phyloP scores from a whole-genome alignment of 495 filamentous ascomycete genomes.

The Aspergillus steynii region DNA sequence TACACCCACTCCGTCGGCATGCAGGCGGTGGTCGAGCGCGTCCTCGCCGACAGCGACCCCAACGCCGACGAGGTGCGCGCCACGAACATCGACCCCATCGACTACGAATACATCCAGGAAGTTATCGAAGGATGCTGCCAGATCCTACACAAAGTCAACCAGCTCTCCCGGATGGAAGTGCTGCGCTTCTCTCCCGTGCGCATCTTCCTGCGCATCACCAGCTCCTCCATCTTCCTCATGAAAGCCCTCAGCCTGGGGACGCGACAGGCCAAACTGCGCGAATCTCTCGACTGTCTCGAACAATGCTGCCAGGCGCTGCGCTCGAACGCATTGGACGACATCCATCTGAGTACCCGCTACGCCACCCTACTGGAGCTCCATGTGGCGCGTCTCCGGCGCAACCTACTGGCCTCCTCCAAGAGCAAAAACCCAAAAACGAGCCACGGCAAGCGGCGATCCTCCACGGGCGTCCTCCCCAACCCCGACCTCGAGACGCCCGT shows the following conservation, averaged over 20 bases:
- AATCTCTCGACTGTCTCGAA: conserved; percentile 51
- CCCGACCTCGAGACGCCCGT: conserved; percentile 25
- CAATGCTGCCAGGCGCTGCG: conserved; percentile 48
- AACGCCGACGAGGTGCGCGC: conserved; percentile 40
- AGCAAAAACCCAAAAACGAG: conserved; percentile 26
- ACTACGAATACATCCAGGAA: conserved; percentile 58
- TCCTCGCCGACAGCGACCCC: conserved; percentile 41
- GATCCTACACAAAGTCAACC: conserved; percentile 48
- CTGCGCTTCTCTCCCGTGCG: conserved; percentile 53
- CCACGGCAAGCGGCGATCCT: conserved; percentile 23
- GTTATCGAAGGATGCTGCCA: conserved; percentile 55
- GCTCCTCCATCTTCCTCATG: conserved; percentile 54
- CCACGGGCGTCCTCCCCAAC: conserved; percentile 35
- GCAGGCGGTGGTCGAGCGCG: conserved; percentile 53
- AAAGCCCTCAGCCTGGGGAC: conserved; percentile 54
- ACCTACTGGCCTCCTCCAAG: conserved; percentile 42
- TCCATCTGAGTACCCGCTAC: conserved; percentile 53
- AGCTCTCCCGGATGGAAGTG: conserved; percentile 42
- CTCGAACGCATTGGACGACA: conserved; percentile 52
- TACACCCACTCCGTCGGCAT: conserved; percentile 57
- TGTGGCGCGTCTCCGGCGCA: conserved; percentile 44
- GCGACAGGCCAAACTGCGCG: conserved; percentile 47
- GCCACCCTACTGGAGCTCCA: conserved; percentile 52
- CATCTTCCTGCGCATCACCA: conserved; percentile 53
- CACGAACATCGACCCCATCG: conserved; percentile 52